Evolutionary conservation across 306 rosid genomes (phyloP).

Genomic region (Mimosa bimucronata): DNA sequence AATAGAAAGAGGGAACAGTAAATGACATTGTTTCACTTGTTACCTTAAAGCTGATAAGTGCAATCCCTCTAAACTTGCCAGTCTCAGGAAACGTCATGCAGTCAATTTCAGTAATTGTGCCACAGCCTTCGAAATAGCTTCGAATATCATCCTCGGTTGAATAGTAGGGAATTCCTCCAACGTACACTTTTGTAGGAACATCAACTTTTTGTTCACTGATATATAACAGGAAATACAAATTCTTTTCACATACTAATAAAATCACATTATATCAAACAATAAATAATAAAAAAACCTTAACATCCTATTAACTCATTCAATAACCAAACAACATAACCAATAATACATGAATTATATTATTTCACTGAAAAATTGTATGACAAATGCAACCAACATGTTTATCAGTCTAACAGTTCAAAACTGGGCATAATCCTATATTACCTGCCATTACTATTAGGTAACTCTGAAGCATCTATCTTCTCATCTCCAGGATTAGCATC

Average conservation of each 20-base stretch:
- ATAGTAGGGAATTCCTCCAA: constrained; percentile 94
- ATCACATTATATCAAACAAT: constrained; percentile 16
- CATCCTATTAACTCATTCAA: background rate
- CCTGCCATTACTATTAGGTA: constrained; percentile 50
- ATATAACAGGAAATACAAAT: constrained; percentile 34
- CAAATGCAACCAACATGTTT: background rate
- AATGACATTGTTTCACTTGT: constrained; percentile 23
- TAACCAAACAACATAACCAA: background rate
- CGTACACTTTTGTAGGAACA: constrained; percentile 74
- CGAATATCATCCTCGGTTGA: constrained; percentile 91
- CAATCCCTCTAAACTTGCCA: constrained; percentile 95
- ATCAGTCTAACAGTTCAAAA: background rate
- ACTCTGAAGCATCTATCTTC: constrained; percentile 36
- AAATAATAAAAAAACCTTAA: background rate
- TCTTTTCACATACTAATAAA: background rate
- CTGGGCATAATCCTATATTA: constrained; percentile 29
- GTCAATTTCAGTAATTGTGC: constrained; percentile 83
- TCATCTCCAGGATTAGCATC: constrained; percentile 42
- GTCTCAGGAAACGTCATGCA: constrained; percentile 91
- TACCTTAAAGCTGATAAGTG: constrained; percentile 86
- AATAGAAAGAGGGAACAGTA: background rate
- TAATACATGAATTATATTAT: constrained; percentile 17
- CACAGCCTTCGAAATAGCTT: constrained; percentile 87
- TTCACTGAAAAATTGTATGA: background rate
- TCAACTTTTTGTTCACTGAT: constrained; percentile 54